A percentile compares a stretch with the other conserved stretches of the same genome.
Evolutionary conservation across 2,329 filamentous ascomycete species (phyloP).

Genomic region (Chaetomium olivaceum): DNA sequence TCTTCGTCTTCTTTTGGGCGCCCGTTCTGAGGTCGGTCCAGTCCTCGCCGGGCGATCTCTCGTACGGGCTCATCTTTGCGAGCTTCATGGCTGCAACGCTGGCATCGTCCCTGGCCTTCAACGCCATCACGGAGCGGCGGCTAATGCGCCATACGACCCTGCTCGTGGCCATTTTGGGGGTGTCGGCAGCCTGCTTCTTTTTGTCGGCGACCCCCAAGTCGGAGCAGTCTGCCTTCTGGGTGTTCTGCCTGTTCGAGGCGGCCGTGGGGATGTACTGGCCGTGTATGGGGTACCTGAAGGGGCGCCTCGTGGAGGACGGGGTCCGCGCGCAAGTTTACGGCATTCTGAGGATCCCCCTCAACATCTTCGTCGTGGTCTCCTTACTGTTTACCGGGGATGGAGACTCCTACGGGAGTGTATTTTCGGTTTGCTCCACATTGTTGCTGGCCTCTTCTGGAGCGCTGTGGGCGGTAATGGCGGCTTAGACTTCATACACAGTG

Average conservation of each 20-base stretch:
- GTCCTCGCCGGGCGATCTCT: slow-evolving; percentile 32
- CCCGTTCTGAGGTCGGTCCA: slow-evolving; percentile 48
- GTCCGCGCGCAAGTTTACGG: slow-evolving; percentile 55
- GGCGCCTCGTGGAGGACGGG: slow-evolving; percentile 53
- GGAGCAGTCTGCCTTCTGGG: slow-evolving; percentile 50
- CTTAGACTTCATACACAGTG: slow-evolving; percentile 14
- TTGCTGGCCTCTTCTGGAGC: slow-evolving; percentile 36
- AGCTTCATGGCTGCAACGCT: slow-evolving; percentile 60
- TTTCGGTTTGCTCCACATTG: slow-evolving; percentile 37
- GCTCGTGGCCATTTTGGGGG: slow-evolving; percentile 41
- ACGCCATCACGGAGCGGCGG: slow-evolving; percentile 38
- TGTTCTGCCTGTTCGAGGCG: slow-evolving; percentile 57
- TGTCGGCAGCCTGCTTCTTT: slow-evolving; percentile 42
- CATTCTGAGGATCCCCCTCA: slow-evolving; percentile 57
- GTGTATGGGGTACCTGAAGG: slow-evolving; percentile 54
- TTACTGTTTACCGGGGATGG: slow-evolving; percentile 42
- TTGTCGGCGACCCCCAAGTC: slow-evolving; percentile 41
- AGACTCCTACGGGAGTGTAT: slow-evolving; percentile 35
- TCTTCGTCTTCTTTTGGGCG: slow-evolving; percentile 61
- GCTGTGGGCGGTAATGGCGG: slow-evolving; percentile 33
- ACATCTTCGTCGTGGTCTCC: slow-evolving; percentile 56
- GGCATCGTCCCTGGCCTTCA: slow-evolving; percentile 58
- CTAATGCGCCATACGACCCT: slow-evolving; percentile 36
- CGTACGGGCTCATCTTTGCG: slow-evolving; percentile 51
- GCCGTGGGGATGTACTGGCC: slow-evolving; percentile 60